Percentiles rank a stretch among this genome's conserved stretches.
phyloP scores from a whole-genome alignment of 1,284 basidiomycete genomes.

The Pisolithus thermaeus region DNA sequence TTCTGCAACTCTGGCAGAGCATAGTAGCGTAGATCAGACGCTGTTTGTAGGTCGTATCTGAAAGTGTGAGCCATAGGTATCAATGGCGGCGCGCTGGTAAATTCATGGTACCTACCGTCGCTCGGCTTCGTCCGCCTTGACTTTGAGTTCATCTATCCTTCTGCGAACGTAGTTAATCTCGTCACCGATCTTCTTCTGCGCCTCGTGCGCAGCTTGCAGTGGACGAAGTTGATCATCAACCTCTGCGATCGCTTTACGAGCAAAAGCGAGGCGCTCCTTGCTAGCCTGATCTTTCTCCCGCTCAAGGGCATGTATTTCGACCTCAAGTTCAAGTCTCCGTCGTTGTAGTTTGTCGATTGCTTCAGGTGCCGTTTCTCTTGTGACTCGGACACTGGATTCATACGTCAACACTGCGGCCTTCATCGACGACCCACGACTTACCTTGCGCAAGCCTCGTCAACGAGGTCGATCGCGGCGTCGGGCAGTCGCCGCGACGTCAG shows the following conservation, averaged over 20 bases:
- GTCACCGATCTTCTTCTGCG: slow-evolving; percentile 83
- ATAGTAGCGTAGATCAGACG: slow-evolving; percentile 89
- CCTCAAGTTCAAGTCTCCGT: slow-evolving; percentile 87
- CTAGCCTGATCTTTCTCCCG: slow-evolving; percentile 89
- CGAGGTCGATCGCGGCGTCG: slow-evolving; percentile 88
- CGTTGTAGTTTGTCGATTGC: slow-evolving; percentile 94
- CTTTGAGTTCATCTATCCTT: slow-evolving; percentile 88
- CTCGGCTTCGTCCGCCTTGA: slow-evolving; percentile 94
- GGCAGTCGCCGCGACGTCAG: slow-evolving; percentile 82
- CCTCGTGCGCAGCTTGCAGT: slow-evolving; percentile 84
- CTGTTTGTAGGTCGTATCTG: slow-evolving; percentile 77
- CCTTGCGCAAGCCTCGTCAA: slow-evolving; percentile 92
- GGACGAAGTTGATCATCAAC: slow-evolving; percentile 91
- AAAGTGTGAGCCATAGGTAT: background rate
- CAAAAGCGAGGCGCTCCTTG: slow-evolving; percentile 78
- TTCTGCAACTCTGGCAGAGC: slow-evolving; percentile 89
- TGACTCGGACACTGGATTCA: slow-evolving; percentile 71
- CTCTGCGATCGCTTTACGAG: slow-evolving; percentile 78
- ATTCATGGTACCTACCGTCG: slow-evolving; percentile 51
- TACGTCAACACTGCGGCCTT: slow-evolving; percentile 13
- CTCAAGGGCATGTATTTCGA: slow-evolving; percentile 94
- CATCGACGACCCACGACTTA: slow-evolving; percentile 26
- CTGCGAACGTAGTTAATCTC: slow-evolving; percentile 78
- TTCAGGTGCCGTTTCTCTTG: slow-evolving; percentile 92
- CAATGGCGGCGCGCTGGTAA: background rate